These are phyloP conservation scores for Metarhizium brunneum DNA, from an alignment of 2,329 filamentous ascomycete genomes.

Conservation along the genomic window DNA sequence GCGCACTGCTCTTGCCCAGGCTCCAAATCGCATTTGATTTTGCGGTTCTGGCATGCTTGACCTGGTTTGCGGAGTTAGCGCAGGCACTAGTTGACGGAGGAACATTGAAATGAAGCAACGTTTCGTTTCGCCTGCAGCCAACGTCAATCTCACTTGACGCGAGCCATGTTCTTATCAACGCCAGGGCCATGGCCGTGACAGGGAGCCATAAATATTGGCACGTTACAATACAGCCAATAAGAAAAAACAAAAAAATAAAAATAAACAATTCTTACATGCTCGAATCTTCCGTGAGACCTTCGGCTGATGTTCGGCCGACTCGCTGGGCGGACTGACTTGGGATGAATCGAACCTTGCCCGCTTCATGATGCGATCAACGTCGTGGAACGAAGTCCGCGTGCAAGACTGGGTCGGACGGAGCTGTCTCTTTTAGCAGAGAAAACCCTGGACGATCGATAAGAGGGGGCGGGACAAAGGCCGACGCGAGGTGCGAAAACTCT, in stretches of 20 bases:
- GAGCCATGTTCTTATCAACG: background rate
- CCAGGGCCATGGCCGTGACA: no score
- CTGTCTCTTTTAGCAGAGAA: background rate
- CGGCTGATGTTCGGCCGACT: constrained; percentile 11
- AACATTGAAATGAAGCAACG: background rate
- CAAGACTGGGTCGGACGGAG: constrained; percentile 23
- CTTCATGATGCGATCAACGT: constrained; percentile 11
- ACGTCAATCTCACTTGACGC: background rate
- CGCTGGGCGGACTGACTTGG: constrained; percentile 9
- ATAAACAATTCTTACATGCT: constrained; percentile 16
- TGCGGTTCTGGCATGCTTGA: constrained; percentile 41
- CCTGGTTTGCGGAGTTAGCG: constrained; percentile 11
- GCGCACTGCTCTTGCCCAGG: constrained; percentile 34
- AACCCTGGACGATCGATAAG: background rate
- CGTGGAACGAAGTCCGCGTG: constrained; percentile 7
- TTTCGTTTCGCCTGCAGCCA: background rate
- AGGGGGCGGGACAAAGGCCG: constrained; percentile 8
- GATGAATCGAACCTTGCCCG: constrained; percentile 11
- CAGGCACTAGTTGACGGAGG: background rate
- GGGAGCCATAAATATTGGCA: background rate
- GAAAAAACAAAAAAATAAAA: background rate
- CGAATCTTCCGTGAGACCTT: constrained; percentile 24
- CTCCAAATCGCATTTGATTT: constrained; percentile 44
- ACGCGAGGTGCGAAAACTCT: background rate
- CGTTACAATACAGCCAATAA: background rate